Conservation (phyloP, 1,139 yeast species). For the Magnusiomyces sp. region DNA sequence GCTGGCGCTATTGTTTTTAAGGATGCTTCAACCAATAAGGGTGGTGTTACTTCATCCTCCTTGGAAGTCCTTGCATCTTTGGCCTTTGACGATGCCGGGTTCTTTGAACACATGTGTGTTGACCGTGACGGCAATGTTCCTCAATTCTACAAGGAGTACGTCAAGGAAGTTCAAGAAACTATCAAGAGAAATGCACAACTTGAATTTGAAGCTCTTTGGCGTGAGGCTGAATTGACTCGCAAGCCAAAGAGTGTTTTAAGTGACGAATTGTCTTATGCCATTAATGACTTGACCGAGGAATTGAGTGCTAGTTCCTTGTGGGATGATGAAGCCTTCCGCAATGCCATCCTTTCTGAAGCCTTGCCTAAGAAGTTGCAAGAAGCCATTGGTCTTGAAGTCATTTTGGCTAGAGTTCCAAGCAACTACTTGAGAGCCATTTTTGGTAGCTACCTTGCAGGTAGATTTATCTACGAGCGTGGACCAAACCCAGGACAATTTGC, state of each 20-base stretch:
- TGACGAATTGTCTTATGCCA: slow-evolving; percentile 76
- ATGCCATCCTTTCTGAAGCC: slow-evolving; percentile 64
- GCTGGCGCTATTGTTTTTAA: slow-evolving; percentile 85
- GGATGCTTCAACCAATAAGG: slow-evolving; percentile 96
- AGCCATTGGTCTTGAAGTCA: slow-evolving; percentile 65
- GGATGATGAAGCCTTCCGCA: slow-evolving; percentile 75
- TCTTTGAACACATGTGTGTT: slow-evolving; percentile 68
- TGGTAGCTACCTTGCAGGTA: slow-evolving; percentile 83
- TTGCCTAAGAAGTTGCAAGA: slow-evolving; percentile 68
- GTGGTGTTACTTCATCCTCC: slow-evolving; percentile 97
- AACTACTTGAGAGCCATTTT: slow-evolving; percentile 83
- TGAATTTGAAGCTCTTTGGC: slow-evolving; percentile 87
- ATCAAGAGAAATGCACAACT: slow-evolving; percentile 69
- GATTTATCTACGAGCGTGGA: slow-evolving; percentile 83
- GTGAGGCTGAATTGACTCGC: slow-evolving; percentile 58
- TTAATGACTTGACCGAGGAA: slow-evolving; percentile 85
- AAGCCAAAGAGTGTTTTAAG: slow-evolving; percentile 70
- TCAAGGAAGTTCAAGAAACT: slow-evolving; percentile 68
- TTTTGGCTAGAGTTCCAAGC: slow-evolving; percentile 74
- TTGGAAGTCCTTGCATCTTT: slow-evolving; percentile 92
- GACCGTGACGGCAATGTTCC: slow-evolving; percentile 44
- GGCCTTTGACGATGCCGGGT: slow-evolving; percentile 79
- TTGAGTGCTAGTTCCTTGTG: slow-evolving; percentile 75
- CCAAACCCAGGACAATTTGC: slow-evolving; percentile 74
- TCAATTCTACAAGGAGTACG: slow-evolving; percentile 71